phyloP scores from a whole-genome alignment of 2,329 filamentous ascomycete species.

The Talaromyces sp. region DNA sequence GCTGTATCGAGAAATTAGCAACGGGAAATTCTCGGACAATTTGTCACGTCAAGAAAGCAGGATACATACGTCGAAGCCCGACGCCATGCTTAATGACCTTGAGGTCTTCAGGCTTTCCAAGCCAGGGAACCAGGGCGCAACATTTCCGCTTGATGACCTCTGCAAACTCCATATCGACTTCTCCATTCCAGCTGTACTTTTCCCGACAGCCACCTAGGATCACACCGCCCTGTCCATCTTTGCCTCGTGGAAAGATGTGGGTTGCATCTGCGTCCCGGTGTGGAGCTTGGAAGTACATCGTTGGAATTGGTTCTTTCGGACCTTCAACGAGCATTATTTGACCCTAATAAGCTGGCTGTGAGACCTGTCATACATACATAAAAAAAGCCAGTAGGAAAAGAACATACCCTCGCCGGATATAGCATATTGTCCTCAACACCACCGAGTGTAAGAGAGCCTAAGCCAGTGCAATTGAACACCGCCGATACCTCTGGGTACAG shows the following conservation, averaged over 20 bases:
- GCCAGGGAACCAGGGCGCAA: constrained; percentile 6
- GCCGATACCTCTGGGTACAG: constrained; percentile 6
- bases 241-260: constrained; percentile 9
- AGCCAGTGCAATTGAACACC: constrained; percentile 7
- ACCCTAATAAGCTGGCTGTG: constrained; percentile 7
- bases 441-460: constrained; percentile 5
- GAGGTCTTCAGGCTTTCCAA: constrained; percentile 8
- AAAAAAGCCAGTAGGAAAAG: neutral
- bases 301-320: constrained; percentile 8
- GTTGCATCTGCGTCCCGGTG: constrained; percentile 10
- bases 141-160: constrained; percentile 10
- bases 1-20: constrained; percentile 3
- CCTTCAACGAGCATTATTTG: constrained; percentile 10
- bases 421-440: constrained; percentile 8
- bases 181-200: constrained; percentile 9
- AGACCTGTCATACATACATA: constrained; percentile 1
- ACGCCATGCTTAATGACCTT: constrained; percentile 7
- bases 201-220: constrained; percentile 9
- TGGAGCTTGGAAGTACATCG: constrained; percentile 9
- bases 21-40: neutral
- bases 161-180: constrained; percentile 10
- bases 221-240: constrained; percentile 9
- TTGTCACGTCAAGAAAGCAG: neutral
- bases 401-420: constrained; percentile 6
- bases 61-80: constrained; percentile 6